These are phyloP conservation scores for Pichia paraexigua DNA, from an alignment of 805 yeast species.

Conservation along the genomic window DNA sequence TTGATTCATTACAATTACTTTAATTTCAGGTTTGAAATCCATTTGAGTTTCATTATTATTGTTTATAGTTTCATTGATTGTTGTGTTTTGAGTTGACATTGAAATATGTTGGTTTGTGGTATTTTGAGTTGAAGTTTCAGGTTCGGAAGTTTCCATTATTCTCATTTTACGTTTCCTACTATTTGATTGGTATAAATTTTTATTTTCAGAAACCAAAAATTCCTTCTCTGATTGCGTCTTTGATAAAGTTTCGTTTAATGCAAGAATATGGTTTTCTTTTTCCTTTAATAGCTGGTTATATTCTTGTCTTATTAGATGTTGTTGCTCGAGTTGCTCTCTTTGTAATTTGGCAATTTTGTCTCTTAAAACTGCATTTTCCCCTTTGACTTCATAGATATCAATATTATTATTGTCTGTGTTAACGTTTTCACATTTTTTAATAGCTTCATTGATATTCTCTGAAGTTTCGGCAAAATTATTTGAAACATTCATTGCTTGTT, in stretches of 20 bases:
- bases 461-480: not conserved
- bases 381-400: conserved; percentile 46
- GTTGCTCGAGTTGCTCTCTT: conserved; percentile 28
- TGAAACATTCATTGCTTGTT: not conserved
- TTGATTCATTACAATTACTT: conserved; percentile 24
- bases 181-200: conserved; percentile 21
- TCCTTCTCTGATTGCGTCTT: conserved; percentile 47
- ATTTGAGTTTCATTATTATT: not conserved
- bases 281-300: conserved; percentile 16
- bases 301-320: conserved; percentile 31
- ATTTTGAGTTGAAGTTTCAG: not conserved
- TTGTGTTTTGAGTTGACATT: conserved; percentile 4
- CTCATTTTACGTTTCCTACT: conserved; percentile 20
- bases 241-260: conserved; percentile 29
- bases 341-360: conserved; percentile 49
- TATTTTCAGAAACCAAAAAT: conserved; percentile 44
- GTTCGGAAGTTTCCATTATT: not conserved
- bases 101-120: not conserved
- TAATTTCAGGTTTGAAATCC: not conserved
- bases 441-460: not conserved
- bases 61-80: not conserved
- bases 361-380: conserved; percentile 75
- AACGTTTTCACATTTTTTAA: not conserved
- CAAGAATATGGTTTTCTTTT: conserved; percentile 18
- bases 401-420: not conserved